Conservation (phyloP, 164 flowering plant genomes). For the Platanus orientalis region DNA sequence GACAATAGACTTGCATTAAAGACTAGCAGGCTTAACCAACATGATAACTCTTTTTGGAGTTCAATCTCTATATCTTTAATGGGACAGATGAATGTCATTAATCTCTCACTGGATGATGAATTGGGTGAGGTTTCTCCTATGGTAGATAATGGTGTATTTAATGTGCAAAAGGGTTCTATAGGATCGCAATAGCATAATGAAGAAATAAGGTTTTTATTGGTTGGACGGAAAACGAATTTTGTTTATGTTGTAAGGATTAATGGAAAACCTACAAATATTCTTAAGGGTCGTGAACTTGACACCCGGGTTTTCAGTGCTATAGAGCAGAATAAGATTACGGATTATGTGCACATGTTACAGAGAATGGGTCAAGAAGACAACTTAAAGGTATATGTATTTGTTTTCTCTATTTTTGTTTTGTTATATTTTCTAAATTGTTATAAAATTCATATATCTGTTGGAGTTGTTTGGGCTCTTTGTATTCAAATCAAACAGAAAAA, state of each 20-base stretch:
- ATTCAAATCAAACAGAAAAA: too few species aligned
- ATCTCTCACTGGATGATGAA: not conserved
- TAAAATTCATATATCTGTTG: too few species aligned
- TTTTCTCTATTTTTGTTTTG: not conserved
- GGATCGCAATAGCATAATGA: conserved; percentile 21
- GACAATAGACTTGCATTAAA: not conserved
- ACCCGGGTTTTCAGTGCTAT: conserved; percentile 36
- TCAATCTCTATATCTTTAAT: not conserved
- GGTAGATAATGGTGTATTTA: not conserved
- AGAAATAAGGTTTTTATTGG: conserved; percentile 18
- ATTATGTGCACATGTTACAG: conserved; percentile 31
- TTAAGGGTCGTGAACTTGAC: conserved; percentile 54
- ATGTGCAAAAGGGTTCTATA: not conserved
- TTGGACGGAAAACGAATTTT: conserved; percentile 45
- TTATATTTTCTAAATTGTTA: too few species aligned
- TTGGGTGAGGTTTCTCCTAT: not conserved
- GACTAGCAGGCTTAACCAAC: not conserved
- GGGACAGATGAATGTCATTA: not conserved
- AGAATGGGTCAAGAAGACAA: conserved; percentile 37
- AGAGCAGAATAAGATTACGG: conserved; percentile 49
- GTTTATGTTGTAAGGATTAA: conserved; percentile 28
- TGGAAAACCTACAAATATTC: conserved; percentile 32
- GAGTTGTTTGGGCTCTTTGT: too few species aligned
- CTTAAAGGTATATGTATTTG: conserved; percentile 21
- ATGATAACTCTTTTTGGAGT: conserved; percentile 3